Evolutionary conservation across 2,329 filamentous ascomycete genomes (phyloP).

Genomic region (Talaromyces atroroseus): DNA sequence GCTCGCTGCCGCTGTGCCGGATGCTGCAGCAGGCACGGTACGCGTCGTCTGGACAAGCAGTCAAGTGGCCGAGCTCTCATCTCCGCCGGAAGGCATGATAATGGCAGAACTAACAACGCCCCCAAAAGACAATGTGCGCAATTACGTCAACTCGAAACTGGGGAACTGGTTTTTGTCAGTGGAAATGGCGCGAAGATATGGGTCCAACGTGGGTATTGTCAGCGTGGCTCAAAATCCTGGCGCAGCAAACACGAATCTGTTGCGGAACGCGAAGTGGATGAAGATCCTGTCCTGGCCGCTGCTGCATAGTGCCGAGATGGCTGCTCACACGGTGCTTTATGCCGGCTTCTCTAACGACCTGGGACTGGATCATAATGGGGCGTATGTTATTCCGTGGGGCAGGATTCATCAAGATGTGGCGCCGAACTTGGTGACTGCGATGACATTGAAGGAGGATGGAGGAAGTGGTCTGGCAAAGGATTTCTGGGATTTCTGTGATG

Average conservation of each 20-base stretch:
- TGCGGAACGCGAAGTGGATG: conserved; percentile 2
- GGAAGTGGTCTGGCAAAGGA: conserved; percentile 26
- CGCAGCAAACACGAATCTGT: background rate
- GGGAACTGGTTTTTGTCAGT: conserved; percentile 30
- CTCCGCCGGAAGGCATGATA: conserved; percentile 17
- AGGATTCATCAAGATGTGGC: background rate
- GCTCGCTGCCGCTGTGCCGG: conserved; percentile 25
- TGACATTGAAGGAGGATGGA: conserved; percentile 21
- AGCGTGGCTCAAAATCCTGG: conserved; percentile 1
- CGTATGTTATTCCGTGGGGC: background rate
- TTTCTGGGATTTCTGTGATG: conserved; percentile 40
- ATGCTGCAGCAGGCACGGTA: conserved; percentile 20
- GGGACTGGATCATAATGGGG: background rate
- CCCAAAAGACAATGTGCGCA: conserved; percentile 14
- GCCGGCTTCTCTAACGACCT: background rate
- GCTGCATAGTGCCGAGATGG: background rate
- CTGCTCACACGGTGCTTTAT: background rate
- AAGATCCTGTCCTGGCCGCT: background rate
- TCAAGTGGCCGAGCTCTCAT: conserved; percentile 20
- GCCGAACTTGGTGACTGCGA: conserved; percentile 9
- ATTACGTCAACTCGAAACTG: conserved; percentile 31
- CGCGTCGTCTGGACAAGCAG: conserved; percentile 32
- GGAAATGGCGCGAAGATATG: conserved; percentile 25
- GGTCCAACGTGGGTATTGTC: conserved; percentile 4
- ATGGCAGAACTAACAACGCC: conserved; percentile 15